Base-by-base conservation (phyloP, 2,329 filamentous ascomycete species). In the Diaporthe velutina region DNA sequence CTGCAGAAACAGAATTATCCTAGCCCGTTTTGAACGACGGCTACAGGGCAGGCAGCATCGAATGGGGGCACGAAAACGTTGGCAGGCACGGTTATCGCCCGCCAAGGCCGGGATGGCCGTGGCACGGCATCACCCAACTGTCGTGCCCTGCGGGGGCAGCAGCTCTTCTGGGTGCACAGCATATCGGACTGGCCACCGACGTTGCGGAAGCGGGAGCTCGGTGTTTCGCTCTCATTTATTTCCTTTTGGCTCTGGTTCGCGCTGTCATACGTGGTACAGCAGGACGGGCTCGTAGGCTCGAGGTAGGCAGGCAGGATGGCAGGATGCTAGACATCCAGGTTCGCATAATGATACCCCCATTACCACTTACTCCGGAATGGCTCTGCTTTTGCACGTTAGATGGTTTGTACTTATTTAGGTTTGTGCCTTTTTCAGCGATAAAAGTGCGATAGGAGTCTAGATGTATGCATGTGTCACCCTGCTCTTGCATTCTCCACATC, bases 301-400 rank as follows among this genome's bases (percentile, higher is more conserved):
- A n/a, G n/a, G n/a, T n/a, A n/a, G 61, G 52, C 64, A 25, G 42
- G 72, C 54, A 52, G 64, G 61, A 45, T 40, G 40, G 35, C 42
- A 70, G 48, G 55, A 38, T 30, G 42, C 45, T 45, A 67, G 42
- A 30, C 64, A 45, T 45, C 15, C 61, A 52, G 57, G 35, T 70
- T 74, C 60, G 71, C 74, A 75, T 75, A 55, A 70, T 71, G 74
- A 75, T 75, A 75, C 74, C 73, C 73, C 73, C 38, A 15, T 40
- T 60, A 40, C 57, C 57, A 60, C 12, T 40, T 61, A 67, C 25
- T 33, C 72, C 48, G 70, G 30, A 66, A 55, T 64, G 40, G 58
- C 30, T 70, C 45, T 68, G 45, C n/a, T 54, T 54, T 68, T 38
- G 38, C 30, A 70, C 57, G 40, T 64, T 55, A 64, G n/a, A 54